Percentiles rank a stretch among this genome's conserved stretches.
Conservation (phyloP, 2,329 filamentous ascomycete genomes). For the Xylaria sp. region DNA sequence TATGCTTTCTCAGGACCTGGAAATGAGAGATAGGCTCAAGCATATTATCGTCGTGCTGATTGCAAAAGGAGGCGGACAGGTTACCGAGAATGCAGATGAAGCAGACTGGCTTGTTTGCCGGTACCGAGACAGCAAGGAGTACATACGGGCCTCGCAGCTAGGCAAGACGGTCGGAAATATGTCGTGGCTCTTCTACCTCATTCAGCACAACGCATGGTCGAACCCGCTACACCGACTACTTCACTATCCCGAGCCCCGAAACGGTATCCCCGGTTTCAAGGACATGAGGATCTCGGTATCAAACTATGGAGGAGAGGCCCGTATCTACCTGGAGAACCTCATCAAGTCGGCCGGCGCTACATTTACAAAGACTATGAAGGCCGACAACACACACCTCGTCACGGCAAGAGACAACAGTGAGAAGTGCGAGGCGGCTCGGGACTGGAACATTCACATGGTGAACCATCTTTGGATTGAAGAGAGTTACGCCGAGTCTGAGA, state of each 20-base stretch:
- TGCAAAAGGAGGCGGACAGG: conserved; percentile 60
- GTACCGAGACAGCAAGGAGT: conserved; percentile 76
- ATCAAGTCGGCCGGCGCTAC: conserved; percentile 77
- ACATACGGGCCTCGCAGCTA: conserved; percentile 66
- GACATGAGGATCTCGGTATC: conserved; percentile 78
- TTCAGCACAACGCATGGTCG: conserved; percentile 83
- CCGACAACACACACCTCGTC: conserved; percentile 92
- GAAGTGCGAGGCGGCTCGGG: conserved; percentile 84
- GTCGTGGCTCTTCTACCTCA: conserved; percentile 88
- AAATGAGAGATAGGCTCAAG: conserved; percentile 60
- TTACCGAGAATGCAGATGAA: conserved; percentile 60
- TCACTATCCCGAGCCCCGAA: conserved; percentile 78
- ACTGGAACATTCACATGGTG: conserved; percentile 85
- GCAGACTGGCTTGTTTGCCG: conserved; percentile 85
- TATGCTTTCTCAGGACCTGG: conserved; percentile 70
- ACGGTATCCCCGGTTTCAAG: conserved; percentile 75
- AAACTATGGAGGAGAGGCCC: conserved; percentile 92
- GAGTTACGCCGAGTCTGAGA: conserved; percentile 83
- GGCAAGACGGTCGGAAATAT: conserved; percentile 86
- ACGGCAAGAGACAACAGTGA: conserved; percentile 86
- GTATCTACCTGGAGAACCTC: conserved; percentile 88
- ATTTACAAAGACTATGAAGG: conserved; percentile 91
- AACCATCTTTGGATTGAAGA: conserved; percentile 98
- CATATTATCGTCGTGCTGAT: conserved; percentile 68
- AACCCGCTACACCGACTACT: conserved; percentile 76